These are phyloP conservation scores for Geranium brycei DNA, from an alignment of 345 rosid genomes.

Conservation along the genomic window DNA sequence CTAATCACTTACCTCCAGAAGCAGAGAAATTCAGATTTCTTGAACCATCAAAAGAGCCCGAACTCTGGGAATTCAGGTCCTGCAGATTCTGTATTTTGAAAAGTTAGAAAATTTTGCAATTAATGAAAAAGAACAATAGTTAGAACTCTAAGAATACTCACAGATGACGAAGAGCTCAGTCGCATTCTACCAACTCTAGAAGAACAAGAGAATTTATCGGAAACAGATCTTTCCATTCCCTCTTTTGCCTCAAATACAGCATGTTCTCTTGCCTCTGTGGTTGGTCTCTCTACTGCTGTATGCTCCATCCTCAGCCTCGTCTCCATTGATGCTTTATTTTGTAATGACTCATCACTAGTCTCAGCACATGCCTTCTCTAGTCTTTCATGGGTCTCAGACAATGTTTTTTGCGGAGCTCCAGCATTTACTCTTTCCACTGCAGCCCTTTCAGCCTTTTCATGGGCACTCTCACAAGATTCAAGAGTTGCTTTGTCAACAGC, in stretches of 20 bases:
- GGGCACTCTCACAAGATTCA: conserved; percentile 88
- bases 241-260: conserved; percentile 14
- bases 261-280: conserved; percentile 80
- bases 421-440: conserved; percentile 58
- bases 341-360: conserved; percentile 24
- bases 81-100: conserved; percentile 24
- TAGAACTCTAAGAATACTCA: conserved; percentile 20
- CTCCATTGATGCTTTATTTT: conserved; percentile 26
- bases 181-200: conserved; percentile 28
- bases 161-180: conserved; percentile 31
- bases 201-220: conserved; percentile 39
- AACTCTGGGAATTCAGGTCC: conserved; percentile 37
- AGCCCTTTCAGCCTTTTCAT: conserved; percentile 31
- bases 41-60: conserved; percentile 29
- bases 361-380: conserved; percentile 38
- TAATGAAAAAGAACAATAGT: conserved; percentile 1
- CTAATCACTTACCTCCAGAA: conserved; percentile 29
- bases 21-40: conserved; percentile 17
- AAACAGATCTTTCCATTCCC: conserved; percentile 58
- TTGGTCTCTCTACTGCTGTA: conserved; percentile 90
- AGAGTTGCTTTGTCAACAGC: conserved; percentile 87
- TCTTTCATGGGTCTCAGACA: conserved; percentile 43
- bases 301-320: conserved; percentile 71
- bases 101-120: background rate
- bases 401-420: conserved; percentile 43